A percentile compares a stretch with the other conserved stretches of the same genome.
These are phyloP conservation scores for Triticum urartu DNA, from an alignment of 176 grass and related monocot genomes.

Conservation along the genomic window DNA sequence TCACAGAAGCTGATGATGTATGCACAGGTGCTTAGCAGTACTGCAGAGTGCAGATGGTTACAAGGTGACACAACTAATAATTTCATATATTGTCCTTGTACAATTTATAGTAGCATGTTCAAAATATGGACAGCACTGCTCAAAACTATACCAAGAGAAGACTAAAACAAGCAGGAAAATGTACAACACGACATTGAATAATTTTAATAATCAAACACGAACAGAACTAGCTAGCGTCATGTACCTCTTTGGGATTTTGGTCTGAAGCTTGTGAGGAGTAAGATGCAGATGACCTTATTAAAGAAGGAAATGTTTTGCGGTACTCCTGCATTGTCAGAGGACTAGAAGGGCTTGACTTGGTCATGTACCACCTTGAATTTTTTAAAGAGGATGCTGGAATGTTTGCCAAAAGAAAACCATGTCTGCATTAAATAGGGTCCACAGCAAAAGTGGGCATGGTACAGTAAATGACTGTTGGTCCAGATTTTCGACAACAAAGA, in stretches of 20 bases:
- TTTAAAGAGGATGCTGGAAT: constrained; percentile 33
- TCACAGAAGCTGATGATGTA: not conserved
- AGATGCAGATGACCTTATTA: constrained; percentile 53
- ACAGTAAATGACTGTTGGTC: not conserved
- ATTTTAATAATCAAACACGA: constrained; percentile 3
- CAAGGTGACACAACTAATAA: constrained; percentile 11
- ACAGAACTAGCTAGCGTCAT: not conserved
- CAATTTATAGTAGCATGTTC: not conserved
- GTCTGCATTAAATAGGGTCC: not conserved
- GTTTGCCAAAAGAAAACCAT: constrained; percentile 4
- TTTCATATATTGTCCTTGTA: not conserved
- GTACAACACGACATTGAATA: not conserved
- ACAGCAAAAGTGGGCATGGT: not conserved
- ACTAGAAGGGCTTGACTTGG: constrained; percentile 41
- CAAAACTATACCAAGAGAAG: not conserved
- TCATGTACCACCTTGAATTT: constrained; percentile 43
- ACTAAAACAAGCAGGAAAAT: not conserved
- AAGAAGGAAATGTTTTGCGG: constrained; percentile 29
- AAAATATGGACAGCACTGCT: not conserved
- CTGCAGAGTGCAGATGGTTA: not conserved
- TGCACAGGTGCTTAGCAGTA: not conserved
- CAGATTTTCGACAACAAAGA: not conserved
- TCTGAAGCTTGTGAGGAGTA: constrained; percentile 81
- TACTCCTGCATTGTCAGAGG: constrained; percentile 23
- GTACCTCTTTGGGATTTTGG: constrained; percentile 69